Conservation (phyloP, 805 yeast species). For the Teunomyces kruisii region DNA sequence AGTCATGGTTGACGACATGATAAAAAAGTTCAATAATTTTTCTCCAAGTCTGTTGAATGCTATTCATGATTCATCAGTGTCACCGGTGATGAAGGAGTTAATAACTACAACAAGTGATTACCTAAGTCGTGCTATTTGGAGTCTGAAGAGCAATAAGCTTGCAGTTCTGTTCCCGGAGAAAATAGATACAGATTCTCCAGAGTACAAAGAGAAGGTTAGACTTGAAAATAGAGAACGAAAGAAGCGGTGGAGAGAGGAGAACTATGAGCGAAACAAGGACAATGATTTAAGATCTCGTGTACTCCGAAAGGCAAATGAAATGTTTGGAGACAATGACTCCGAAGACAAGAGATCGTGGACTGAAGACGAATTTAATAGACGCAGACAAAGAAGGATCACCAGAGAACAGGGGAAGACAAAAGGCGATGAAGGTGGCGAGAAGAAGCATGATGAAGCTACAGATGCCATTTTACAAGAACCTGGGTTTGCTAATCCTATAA, state of each 20-base stretch:
- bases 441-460: conserved; percentile 15
- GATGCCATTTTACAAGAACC: conserved; percentile 18
- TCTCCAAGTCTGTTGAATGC: conserved; percentile 1
- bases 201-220: conserved; percentile 56
- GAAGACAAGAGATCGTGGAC: conserved; percentile 66
- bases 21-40: conserved; percentile 14
- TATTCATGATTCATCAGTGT: conserved; percentile 11
- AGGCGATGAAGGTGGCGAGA: conserved; percentile 17
- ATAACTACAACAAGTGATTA: conserved; percentile 8
- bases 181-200: conserved; percentile 30
- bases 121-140: conserved; percentile 10
- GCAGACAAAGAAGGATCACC: conserved; percentile 57
- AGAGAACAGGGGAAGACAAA: conserved; percentile 15
- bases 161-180: conserved; percentile 19
- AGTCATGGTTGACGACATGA: conserved; percentile 22
- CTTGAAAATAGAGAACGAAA: conserved; percentile 74
- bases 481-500: conserved; percentile 22
- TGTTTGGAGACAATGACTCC: conserved; percentile 63
- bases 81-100: conserved; percentile 8
- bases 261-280: conserved; percentile 79
- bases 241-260: conserved; percentile 80
- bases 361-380: conserved; percentile 63
- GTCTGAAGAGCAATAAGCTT: conserved; percentile 18
- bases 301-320: conserved; percentile 62
- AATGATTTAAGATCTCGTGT: conserved; percentile 82